Evolutionary conservation across 768 basidiomycete genomes (phyloP), one percentile per base, ranked within the genome.

Genomic region (Coprinopsis marcescibilis): DNA sequence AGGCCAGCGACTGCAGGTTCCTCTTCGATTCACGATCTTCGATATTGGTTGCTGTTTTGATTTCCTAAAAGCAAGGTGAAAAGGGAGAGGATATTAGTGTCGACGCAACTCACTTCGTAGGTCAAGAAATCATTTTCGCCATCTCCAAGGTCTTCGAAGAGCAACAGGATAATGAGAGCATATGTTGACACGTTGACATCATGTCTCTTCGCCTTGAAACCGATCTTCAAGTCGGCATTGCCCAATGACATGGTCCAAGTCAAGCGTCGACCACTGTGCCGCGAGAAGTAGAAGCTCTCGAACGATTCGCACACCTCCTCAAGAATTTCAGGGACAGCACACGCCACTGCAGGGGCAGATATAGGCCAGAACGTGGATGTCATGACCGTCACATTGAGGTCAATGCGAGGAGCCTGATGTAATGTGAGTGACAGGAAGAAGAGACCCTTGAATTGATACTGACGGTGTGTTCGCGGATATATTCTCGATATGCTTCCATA

Each of bases 281-380:
- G 75, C 11, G 83, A 80, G 37, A 91, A 76, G 65, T 98, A 99
- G 64, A 89, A 98, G 41, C 77, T 76, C 59, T 96, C 88, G 58
- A 94, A 99, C 1, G 83, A 82, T 58, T 77, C 79, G 62, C 78
- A 79, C 0, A 83, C 73, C 52, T 73, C 75, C 17, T 77, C 60
- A 57, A 99, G 72, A 13, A 75, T 63, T 13, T 75, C 61, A 0
- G 92, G 83, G 32, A 97, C 69, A 3, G 68, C 79, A 55, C 90
- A 96, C 0, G 80, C 58, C 2, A 81, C 68, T 8, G 74, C 65
- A 2, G 77, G 73, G 49, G 83, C 77, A 2, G 84, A 72, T 70
- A 83, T 85, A 0, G 96, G 96, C 96, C 96, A 99, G 64, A 89
- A 90, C 3, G 93, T 95, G 1, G 94, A 89, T 0, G 96, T 98